Evolutionary conservation across 768 basidiomycete genomes (phyloP).

Genomic region (Leucocoprinus leucothites): DNA sequence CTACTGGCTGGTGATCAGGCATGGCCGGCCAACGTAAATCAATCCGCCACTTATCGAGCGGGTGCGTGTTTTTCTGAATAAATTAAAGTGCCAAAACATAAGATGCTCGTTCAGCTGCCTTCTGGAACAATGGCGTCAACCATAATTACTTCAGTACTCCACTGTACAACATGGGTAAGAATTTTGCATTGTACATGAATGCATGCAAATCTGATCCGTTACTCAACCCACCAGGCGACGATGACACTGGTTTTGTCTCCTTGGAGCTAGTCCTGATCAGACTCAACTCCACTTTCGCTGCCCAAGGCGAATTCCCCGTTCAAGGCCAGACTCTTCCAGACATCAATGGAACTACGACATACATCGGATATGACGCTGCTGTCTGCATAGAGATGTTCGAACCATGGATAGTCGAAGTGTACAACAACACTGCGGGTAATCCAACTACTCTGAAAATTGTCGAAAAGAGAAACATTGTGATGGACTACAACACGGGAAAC

Average conservation of each 20-base stretch:
- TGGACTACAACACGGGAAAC: slow-evolving; percentile 16
- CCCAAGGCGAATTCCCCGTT: slow-evolving; percentile 26
- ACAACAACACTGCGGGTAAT: slow-evolving; percentile 28
- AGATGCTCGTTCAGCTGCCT: slow-evolving; percentile 21
- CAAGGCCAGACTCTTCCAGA: slow-evolving; percentile 21
- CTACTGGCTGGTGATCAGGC: slow-evolving; percentile 1
- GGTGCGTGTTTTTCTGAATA: slow-evolving; percentile 2
- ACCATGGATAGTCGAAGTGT: slow-evolving; percentile 37
- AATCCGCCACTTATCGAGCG: slow-evolving; percentile 20
- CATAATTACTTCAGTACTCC: slow-evolving; percentile 27
- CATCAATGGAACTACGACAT: slow-evolving; percentile 24
- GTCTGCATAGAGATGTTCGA: slow-evolving; percentile 39
- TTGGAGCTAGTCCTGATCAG: slow-evolving; percentile 34
- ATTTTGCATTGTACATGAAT: background rate
- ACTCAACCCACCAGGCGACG: slow-evolving; percentile 17
- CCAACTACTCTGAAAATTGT: slow-evolving; percentile 30
- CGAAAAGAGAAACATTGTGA: slow-evolving; percentile 25
- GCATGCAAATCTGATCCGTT: no score
- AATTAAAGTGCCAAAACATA: background rate
- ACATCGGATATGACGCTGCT: slow-evolving; percentile 36
- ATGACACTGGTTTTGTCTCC: slow-evolving; percentile 31
- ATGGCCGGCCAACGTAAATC: slow-evolving; percentile 21
- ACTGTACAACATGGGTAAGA: slow-evolving; percentile 21
- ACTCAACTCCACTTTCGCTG: slow-evolving; percentile 31
- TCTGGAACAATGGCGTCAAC: slow-evolving; percentile 32